Evolutionary conservation across 129 eudicot genomes (phyloP).

Genomic region (Sambucus nigra): DNA sequence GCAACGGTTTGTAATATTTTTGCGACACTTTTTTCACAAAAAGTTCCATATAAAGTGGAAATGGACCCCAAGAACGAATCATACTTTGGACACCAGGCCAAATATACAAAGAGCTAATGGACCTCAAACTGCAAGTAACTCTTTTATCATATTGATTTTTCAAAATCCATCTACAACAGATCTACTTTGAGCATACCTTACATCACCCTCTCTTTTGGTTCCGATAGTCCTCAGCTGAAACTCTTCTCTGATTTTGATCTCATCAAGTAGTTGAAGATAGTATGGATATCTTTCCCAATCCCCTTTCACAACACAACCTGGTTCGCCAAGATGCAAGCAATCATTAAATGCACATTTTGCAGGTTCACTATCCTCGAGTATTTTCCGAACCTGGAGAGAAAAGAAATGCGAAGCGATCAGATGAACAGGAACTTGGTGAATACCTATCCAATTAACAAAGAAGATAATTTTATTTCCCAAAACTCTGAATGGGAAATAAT

Average conservation of each 20-base stretch:
- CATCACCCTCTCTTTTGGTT: constrained; percentile 85
- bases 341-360: constrained; percentile 60
- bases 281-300: constrained; percentile 86
- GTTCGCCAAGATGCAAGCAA: constrained; percentile 88
- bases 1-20: too few species aligned
- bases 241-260: constrained; percentile 80
- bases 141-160: too few species aligned
- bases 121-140: too few species aligned
- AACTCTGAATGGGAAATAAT: neutral
- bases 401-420: neutral
- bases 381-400: constrained; percentile 43
- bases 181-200: constrained; percentile 42
- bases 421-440: neutral
- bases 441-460: neutral
- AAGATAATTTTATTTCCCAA: too few species aligned
- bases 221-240: constrained; percentile 72
- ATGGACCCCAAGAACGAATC: neutral
- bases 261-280: constrained; percentile 82
- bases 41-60: too few species aligned
- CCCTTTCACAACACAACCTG: constrained; percentile 63
- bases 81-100: neutral
- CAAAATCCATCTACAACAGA: too few species aligned
- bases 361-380: constrained; percentile 41
- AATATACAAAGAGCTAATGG: too few species aligned
- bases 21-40: too few species aligned